Evolutionary conservation across 306 rosid genomes (phyloP).

Genomic region (Spatholobus suberectus): DNA sequence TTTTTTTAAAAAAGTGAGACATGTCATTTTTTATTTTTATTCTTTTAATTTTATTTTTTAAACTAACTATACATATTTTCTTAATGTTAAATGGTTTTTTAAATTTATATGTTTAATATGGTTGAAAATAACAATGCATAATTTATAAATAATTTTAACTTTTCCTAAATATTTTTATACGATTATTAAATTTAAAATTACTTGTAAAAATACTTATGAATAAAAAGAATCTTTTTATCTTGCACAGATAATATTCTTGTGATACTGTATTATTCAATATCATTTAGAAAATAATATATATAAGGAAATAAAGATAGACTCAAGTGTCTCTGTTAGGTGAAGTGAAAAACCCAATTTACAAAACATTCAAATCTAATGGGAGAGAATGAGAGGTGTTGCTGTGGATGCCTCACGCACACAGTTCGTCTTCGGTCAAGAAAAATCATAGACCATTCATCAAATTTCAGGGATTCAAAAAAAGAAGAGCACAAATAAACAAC

Average conservation of each 20-base stretch:
- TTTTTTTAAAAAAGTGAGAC: too few relatives aligned
- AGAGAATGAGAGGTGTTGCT: neutral
- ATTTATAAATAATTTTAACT: neutral
- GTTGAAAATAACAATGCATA: neutral
- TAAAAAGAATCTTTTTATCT: neutral
- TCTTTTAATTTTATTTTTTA: neutral
- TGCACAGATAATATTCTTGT: neutral
- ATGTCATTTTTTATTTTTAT: too few relatives aligned
- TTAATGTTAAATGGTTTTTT: neutral
- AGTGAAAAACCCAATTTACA: neutral
- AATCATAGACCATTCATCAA: constrained; percentile 7
- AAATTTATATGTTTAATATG: neutral
- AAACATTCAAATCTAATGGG: neutral
- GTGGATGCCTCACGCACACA: neutral
- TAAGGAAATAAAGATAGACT: neutral
- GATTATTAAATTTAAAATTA: neutral
- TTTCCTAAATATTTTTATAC: too few relatives aligned
- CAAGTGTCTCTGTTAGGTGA: neutral
- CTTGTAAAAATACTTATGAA: neutral
- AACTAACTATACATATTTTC: neutral
- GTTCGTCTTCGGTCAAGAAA: neutral
- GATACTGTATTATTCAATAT: neutral
- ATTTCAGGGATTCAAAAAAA: neutral
- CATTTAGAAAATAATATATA: neutral
- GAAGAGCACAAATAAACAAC: neutral